phyloP scores from a whole-genome alignment of 768 basidiomycete genomes.

The Kwoniella dendrophila region DNA sequence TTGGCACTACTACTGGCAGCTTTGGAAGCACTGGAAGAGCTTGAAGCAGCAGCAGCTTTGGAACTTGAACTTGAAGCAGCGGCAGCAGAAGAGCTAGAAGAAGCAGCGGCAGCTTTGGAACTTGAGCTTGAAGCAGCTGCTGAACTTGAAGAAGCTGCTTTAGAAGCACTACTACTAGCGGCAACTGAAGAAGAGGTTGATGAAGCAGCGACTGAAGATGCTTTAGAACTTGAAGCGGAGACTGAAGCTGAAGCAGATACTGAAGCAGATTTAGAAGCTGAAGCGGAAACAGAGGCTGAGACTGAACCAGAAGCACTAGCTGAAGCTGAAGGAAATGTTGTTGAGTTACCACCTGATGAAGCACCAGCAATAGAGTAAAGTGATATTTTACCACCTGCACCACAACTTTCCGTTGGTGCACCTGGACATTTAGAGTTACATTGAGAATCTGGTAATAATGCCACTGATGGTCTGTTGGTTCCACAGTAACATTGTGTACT shows the following conservation, averaged over 20 bases:
- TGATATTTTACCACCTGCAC: conserved; percentile 27
- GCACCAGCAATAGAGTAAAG: conserved; percentile 25
- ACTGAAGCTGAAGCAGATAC: background rate
- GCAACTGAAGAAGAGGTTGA: conserved; percentile 5
- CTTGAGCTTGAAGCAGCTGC: conserved; percentile 6
- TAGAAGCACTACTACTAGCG: no score
- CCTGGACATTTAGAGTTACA: conserved; percentile 39
- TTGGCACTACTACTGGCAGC: conserved; percentile 10
- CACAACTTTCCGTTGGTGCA: conserved; percentile 28
- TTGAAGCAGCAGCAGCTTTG: background rate
- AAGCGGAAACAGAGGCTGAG: background rate
- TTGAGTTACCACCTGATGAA: background rate
- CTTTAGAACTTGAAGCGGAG: background rate
- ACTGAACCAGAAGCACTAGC: background rate
- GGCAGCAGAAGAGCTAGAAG: conserved; percentile 38
- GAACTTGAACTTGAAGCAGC: conserved; percentile 5
- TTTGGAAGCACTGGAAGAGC: conserved; percentile 14
- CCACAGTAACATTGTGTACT: conserved; percentile 43
- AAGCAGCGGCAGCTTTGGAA: background rate
- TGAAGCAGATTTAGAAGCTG: background rate
- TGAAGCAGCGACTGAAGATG: conserved; percentile 6
- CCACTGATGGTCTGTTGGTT: conserved; percentile 14
- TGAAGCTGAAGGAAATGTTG: conserved; percentile 6
- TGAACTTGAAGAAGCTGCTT: conserved; percentile 34
- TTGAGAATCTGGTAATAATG: conserved; percentile 26